phyloP scores from a whole-genome alignment of 179 eudicot genomes.

The Spergularia azorica region DNA sequence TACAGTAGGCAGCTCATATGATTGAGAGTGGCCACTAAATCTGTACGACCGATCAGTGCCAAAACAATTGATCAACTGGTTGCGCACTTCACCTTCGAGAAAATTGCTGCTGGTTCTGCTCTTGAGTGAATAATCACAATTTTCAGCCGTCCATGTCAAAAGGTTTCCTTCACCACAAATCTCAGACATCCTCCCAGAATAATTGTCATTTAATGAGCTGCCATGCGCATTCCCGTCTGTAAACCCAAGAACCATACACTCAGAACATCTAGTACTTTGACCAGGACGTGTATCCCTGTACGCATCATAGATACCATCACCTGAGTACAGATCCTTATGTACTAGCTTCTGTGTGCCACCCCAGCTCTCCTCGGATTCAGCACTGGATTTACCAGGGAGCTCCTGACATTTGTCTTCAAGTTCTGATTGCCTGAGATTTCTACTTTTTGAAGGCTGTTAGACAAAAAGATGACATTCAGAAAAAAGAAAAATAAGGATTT shows the following conservation, averaged over 20 bases:
- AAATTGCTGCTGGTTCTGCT: constrained; percentile 8
- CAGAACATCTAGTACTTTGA: constrained; percentile 29
- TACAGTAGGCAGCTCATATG: constrained; percentile 13
- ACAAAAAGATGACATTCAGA: constrained; percentile 10
- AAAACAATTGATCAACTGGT: constrained; percentile 5
- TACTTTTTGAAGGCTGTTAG: constrained; percentile 38
- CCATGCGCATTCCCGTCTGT: constrained; percentile 18
- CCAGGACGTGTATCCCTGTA: constrained; percentile 30
- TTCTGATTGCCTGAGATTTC: constrained; percentile 26
- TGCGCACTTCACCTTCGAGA: constrained; percentile 12
- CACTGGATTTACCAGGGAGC: constrained; percentile 27
- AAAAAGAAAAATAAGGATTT: background rate
- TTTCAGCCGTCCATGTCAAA: constrained; percentile 21
- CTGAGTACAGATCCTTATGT: constrained; percentile 29
- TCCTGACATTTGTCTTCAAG: constrained; percentile 30
- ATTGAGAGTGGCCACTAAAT: constrained; percentile 10
- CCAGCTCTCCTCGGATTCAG: constrained; percentile 28
- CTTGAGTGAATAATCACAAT: constrained; percentile 18
- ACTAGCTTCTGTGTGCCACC: constrained; percentile 24
- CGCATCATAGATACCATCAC: constrained; percentile 25
- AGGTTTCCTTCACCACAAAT: constrained; percentile 21
- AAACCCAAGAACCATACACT: constrained; percentile 33
- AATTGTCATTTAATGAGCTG: constrained; percentile 19
- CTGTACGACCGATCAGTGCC: constrained; percentile 11
- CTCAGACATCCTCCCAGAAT: constrained; percentile 11